phyloP scores from a whole-genome alignment of 495 filamentous ascomycete genomes.

The Neurospora sublineolata region DNA sequence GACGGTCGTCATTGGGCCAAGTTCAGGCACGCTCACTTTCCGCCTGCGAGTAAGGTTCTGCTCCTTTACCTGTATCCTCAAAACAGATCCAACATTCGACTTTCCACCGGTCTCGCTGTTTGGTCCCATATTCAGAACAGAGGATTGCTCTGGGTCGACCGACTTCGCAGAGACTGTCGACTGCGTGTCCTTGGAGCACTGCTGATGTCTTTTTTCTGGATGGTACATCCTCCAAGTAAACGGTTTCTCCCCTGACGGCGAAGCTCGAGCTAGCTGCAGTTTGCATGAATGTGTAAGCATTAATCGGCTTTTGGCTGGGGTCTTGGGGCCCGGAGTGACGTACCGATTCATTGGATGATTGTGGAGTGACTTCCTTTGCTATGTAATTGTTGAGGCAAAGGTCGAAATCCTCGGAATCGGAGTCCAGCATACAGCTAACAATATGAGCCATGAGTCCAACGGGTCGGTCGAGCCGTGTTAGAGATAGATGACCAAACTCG shows the following conservation, averaged over 20 bases:
- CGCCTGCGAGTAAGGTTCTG: slow-evolving; percentile 41
- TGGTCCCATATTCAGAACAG: slow-evolving; percentile 34
- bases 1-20: slow-evolving; percentile 57
- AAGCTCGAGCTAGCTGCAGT: slow-evolving; percentile 24
- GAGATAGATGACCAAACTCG: slow-evolving; percentile 21
- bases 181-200: slow-evolving; percentile 38
- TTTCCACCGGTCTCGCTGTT: slow-evolving; percentile 33
- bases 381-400: slow-evolving; percentile 34
- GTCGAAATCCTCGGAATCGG: slow-evolving; percentile 24
- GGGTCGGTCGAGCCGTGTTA: slow-evolving; percentile 17
- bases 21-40: slow-evolving; percentile 52
- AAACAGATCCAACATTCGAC: slow-evolving; percentile 23
- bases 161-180: slow-evolving; percentile 27
- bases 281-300: slow-evolving; percentile 17
- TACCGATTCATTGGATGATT: slow-evolving; percentile 37
- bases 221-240: slow-evolving; percentile 44
- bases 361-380: slow-evolving; percentile 31
- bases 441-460: slow-evolving; percentile 38
- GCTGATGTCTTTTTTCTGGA: slow-evolving; percentile 40
- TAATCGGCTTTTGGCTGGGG: slow-evolving; percentile 8
- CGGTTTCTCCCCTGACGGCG: slow-evolving; percentile 29
- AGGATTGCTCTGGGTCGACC: slow-evolving; percentile 40
- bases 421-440: slow-evolving; percentile 31
- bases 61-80: slow-evolving; percentile 41
- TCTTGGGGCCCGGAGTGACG: slow-evolving; percentile 7